Evolutionary conservation across 169 alveolate genomes (phyloP).

Genomic region (Plasmodium chabaudi): DNA sequence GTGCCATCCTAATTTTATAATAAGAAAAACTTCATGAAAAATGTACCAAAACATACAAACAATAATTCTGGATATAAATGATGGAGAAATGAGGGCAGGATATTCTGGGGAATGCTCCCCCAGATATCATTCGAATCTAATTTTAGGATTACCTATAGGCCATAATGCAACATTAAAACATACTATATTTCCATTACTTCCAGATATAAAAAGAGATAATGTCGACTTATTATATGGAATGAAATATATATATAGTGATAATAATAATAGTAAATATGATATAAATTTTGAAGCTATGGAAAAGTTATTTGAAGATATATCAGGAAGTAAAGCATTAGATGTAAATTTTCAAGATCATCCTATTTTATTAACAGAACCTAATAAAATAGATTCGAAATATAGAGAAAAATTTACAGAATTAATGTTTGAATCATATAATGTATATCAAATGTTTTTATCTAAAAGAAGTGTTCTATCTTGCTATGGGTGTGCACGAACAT

Average conservation of each 20-base stretch:
- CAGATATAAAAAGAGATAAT: conserved; percentile 83
- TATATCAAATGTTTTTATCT: conserved; percentile 79
- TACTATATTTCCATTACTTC: conserved; percentile 84
- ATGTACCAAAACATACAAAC: conserved; percentile 77
- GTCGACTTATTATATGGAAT: conserved; percentile 80
- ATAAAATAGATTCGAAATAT: conserved; percentile 76
- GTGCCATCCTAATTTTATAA: background rate
- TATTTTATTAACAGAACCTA: conserved; percentile 84
- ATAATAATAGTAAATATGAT: conserved; percentile 68
- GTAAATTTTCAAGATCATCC: conserved; percentile 81
- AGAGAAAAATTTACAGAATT: conserved; percentile 80
- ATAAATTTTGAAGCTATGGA: conserved; percentile 78
- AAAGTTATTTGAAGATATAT: conserved; percentile 79
- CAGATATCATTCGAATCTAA: conserved; percentile 77
- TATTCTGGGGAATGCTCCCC: conserved; percentile 84
- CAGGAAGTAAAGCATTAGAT: conserved; percentile 84
- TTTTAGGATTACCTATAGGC: conserved; percentile 80
- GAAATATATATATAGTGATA: conserved; percentile 77
- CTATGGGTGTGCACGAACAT: conserved; percentile 83
- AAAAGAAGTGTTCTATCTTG: conserved; percentile 83
- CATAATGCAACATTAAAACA: conserved; percentile 81
- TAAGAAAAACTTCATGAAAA: conserved; percentile 4
- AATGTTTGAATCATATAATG: conserved; percentile 80
- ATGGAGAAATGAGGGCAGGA: conserved; percentile 82
- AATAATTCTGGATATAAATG: conserved; percentile 82